These are phyloP conservation scores for Diplodia intermedia DNA, from an alignment of 2,329 filamentous ascomycete species.

Conservation along the genomic window DNA sequence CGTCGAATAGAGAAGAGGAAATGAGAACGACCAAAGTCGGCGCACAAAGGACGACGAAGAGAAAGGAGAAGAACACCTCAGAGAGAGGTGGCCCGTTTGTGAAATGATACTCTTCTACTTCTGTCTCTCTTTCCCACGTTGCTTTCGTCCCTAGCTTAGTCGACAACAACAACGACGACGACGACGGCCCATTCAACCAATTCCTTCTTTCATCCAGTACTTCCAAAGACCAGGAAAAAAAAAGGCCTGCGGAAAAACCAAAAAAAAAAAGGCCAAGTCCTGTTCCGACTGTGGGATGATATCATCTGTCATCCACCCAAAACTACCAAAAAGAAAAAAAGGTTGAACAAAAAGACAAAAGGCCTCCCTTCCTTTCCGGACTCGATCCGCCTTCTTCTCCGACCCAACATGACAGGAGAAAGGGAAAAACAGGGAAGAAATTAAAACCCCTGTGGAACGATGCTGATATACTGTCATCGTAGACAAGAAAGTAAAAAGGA, in stretches of 20 bases:
- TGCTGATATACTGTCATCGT: not conserved
- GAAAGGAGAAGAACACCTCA: no score
- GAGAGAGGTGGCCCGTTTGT: not conserved
- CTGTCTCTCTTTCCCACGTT: not conserved
- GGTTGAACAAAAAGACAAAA: not conserved
- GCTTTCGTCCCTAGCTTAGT: no score
- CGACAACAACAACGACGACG: no score
- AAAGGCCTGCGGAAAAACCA: not conserved
- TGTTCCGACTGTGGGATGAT: not conserved
- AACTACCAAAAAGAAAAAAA: not conserved
- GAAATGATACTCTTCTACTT: conserved; percentile 1
- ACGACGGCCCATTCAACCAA: not conserved
- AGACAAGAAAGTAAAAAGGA: conserved; percentile 10
- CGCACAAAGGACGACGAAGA: no score
- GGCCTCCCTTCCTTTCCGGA: not conserved
- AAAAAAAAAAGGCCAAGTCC: not conserved
- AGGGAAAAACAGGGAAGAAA: not conserved
- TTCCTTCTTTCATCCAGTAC: not conserved
- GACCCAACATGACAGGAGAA: not conserved
- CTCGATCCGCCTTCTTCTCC: not conserved
- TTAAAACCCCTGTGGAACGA: not conserved
- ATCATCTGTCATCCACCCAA: not conserved
- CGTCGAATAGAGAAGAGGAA: not conserved
- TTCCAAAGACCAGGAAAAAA: not conserved
- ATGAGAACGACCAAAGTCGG: no score